phyloP scores from a whole-genome alignment of 768 basidiomycete species.

The Harrya chromipes region DNA sequence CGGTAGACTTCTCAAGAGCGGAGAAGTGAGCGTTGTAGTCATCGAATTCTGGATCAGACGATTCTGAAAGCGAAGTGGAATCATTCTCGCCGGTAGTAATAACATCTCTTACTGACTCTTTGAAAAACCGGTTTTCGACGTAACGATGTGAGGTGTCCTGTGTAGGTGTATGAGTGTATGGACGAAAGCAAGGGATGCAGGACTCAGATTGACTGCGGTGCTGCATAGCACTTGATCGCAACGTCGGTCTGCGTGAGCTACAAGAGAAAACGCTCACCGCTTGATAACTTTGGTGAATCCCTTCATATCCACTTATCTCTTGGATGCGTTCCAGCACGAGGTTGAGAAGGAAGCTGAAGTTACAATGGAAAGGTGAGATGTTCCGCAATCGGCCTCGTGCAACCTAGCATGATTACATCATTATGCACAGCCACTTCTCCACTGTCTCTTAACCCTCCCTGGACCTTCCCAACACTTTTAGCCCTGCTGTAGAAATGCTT shows the following conservation, averaged over 20 bases:
- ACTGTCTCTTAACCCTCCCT: too few relatives aligned
- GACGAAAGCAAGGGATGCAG: background rate
- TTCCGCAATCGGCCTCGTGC: background rate
- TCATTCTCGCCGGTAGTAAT: background rate
- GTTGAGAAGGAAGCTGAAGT: background rate
- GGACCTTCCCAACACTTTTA: too few relatives aligned
- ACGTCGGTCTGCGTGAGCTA: background rate
- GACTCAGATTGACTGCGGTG: slow-evolving; percentile 8
- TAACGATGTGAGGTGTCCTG: slow-evolving; percentile 90
- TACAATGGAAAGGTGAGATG: slow-evolving; percentile 1
- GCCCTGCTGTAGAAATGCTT: too few relatives aligned
- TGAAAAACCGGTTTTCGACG: slow-evolving; percentile 83
- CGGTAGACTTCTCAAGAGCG: slow-evolving; percentile 72
- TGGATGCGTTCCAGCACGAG: background rate
- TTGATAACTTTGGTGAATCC: slow-evolving; percentile 75
- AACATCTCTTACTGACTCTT: slow-evolving; percentile 66
- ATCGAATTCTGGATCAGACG: slow-evolving; percentile 86
- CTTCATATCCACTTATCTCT: slow-evolving; percentile 56
- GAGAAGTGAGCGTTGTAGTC: slow-evolving; percentile 79
- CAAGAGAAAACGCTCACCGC: slow-evolving; percentile 45
- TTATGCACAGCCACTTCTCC: too few relatives aligned
- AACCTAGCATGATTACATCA: too few relatives aligned
- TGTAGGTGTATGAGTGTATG: slow-evolving; percentile 10
- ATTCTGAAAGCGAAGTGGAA: slow-evolving; percentile 44
- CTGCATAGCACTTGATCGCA: background rate